Base-by-base conservation (phyloP, 257 asterid genomes). In the Lycium barbarum region DNA sequence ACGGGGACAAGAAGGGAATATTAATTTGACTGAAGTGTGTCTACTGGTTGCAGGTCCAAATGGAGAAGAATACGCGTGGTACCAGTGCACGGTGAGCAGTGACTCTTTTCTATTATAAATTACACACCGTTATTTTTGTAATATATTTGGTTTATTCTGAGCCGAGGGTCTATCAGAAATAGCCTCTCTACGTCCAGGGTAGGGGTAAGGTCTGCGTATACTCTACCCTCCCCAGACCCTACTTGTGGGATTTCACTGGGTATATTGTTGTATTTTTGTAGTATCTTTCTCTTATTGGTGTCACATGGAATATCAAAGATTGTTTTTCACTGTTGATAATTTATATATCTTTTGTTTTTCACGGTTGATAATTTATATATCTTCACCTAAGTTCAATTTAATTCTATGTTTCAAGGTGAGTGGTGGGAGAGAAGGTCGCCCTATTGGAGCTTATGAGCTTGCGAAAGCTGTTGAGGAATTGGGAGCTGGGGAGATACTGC, bases 391-490 rank as follows among this genome's bases (percentile, higher is more conserved):
- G 5, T 43, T 66, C 83, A 68, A n/a, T 81, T 82, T 22, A 70
- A 8, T 67, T 84, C 68, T 55, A 33, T 57, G 43, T 86, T 65
- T 82, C 58, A 83, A 94, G 98, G 99, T 95, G 85, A 95, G 88
- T 84, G 99, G 99, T 78, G 99, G 99, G 63, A 91, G 99, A 76
- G 98, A 95, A 90, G 98, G 98, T 85, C 94, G 98, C 62, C 94
- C 94, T 84, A 95, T 95, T 79, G 99, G 99, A 82, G 99, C 98
- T 38, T 96, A 93, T 88, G 99, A 96, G 90, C 99, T 96, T 91
- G 97, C 98, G 33, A 95, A 92, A 90, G 97, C 94, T 88, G 98
- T 95, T 65, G 98, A 95, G 88, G 99, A 95, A 89, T 93, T 96
- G 65, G 99, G 99, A 54, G 98, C 99, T 83, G 99, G 99, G 80